phyloP scores from a whole-genome alignment of 1,284 basidiomycete species.

The Sporisorium sorghi region DNA sequence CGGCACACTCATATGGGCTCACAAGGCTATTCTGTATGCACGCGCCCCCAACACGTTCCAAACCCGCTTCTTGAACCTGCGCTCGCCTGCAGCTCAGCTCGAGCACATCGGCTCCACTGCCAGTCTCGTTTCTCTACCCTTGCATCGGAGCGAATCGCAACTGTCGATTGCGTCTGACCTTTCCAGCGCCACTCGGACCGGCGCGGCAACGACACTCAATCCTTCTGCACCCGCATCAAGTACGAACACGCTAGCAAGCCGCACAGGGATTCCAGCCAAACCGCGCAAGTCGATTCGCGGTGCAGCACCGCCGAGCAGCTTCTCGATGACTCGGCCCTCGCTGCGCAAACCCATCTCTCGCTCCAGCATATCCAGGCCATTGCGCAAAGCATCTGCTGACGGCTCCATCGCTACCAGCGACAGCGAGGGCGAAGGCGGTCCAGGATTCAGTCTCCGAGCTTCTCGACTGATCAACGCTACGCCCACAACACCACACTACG shows the following conservation, averaged over 20 bases:
- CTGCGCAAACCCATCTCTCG: conserved; percentile 34
- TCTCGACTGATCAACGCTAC: conserved; percentile 25
- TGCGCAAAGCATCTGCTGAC: conserved; percentile 28
- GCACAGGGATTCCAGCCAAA: conserved; percentile 10
- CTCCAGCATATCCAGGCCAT: conserved; percentile 46
- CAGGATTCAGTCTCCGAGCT: conserved; percentile 15
- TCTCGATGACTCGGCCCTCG: conserved; percentile 40
- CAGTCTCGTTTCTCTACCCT: conserved; percentile 52
- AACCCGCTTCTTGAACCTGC: conserved; percentile 77
- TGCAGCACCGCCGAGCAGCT: conserved; percentile 51
- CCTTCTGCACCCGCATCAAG: not conserved
- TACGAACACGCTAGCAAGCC: conserved; percentile 2
- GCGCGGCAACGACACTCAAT: not conserved
- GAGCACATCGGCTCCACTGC: conserved; percentile 50
- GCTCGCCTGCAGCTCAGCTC: conserved; percentile 57
- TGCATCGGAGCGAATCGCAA: conserved; percentile 33
- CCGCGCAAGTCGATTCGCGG: conserved; percentile 38
- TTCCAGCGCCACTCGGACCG: conserved; percentile 25
- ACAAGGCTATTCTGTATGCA: conserved; percentile 96
- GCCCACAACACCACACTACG: not conserved
- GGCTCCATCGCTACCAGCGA: conserved; percentile 52
- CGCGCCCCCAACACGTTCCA: conserved; percentile 74
- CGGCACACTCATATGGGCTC: conserved; percentile 76
- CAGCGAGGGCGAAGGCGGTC: conserved; percentile 50
- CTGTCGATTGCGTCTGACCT: conserved; percentile 22